Evolutionary conservation across 2,329 filamentous ascomycete genomes (phyloP), one percentile per base, ranked within the genome.

Genomic region (Ceratocystis destructans): DNA sequence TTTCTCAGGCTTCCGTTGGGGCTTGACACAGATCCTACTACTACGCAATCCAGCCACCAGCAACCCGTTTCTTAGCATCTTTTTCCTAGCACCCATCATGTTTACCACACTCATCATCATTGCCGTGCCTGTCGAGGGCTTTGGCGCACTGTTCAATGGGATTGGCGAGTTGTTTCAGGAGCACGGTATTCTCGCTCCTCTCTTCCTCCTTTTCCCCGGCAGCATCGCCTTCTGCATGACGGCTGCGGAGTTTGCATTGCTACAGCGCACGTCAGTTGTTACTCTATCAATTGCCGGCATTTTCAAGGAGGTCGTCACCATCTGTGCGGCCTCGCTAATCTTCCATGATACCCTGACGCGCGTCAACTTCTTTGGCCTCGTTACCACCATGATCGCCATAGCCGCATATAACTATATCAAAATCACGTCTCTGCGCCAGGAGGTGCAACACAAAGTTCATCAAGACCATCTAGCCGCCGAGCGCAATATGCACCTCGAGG

Each of bases 271-370:
- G 0, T 95, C 89, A 1, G 94, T 99, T 64, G 94, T 99, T 64
- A 97, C 94, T 0, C 82, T 99, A 59, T 95, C 89, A 64, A 96
- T 99, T 71, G 96, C 92, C 69, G 94, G 94, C 69, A 97, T 99
- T 69, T 97, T 99, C 81, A 99, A 99, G 75, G 94, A 99, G 77
- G 94, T 97, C 50, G 87, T 99, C 66, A 99, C 94, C 15, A 97
- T 99, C 72, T 87, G 85, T 50, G 91, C 90, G 0, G 93, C 93
- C 0, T 88, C 90, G 7, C 75, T 95, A 33, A 85, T 96, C 3
- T 99, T 96, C 78, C 83, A 94, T 71, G 94, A 99, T 74, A 84
- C 83, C 62, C 83, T 99, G 59, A 96, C 92, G 0, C 79, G 87
- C 0, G 84, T 99, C 78, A 99, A 99, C 74, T 79, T 96, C 8